phyloP scores from a whole-genome alignment of 768 basidiomycete genomes.

The Dentipellis sp. region DNA sequence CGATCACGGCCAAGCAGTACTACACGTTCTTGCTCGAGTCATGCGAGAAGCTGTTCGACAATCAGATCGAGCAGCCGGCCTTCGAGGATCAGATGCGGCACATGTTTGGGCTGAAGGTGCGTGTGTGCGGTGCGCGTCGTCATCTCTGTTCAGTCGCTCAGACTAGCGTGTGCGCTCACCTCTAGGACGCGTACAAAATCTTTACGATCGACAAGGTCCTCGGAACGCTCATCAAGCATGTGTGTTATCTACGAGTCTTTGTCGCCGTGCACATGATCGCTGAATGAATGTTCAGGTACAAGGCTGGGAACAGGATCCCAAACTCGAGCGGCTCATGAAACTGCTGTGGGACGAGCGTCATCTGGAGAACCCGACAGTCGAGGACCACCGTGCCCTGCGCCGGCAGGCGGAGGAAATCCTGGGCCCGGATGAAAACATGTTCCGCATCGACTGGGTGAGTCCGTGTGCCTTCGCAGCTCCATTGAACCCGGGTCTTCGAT shows the following conservation, averaged over 20 bases:
- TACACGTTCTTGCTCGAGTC: slow-evolving; percentile 81
- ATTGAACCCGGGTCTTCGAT: neutral
- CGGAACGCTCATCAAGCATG: slow-evolving; percentile 84
- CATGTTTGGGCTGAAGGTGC: slow-evolving; percentile 78
- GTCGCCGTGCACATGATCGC: neutral
- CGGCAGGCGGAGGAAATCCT: slow-evolving; percentile 59
- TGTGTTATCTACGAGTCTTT: slow-evolving; percentile 20
- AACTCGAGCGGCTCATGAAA: slow-evolving; percentile 67
- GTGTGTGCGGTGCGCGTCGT: slow-evolving; percentile 3
- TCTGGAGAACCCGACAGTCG: slow-evolving; percentile 47
- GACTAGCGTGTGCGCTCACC: neutral
- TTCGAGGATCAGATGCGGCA: slow-evolving; percentile 90
- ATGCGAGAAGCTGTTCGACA: slow-evolving; percentile 87
- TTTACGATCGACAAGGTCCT: slow-evolving; percentile 94
- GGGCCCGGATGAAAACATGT: slow-evolving; percentile 71
- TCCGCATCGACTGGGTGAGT: slow-evolving; percentile 74
- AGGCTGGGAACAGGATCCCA: slow-evolving; percentile 53
- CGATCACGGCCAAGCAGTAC: slow-evolving; percentile 50
- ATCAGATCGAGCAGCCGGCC: slow-evolving; percentile 74
- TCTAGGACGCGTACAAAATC: slow-evolving; percentile 70
- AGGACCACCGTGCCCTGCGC: slow-evolving; percentile 63
- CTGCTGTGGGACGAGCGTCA: slow-evolving; percentile 60
- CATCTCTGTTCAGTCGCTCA: neutral
- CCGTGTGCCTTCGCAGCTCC: neutral
- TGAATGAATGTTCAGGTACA: slow-evolving; percentile 37